These are phyloP conservation scores for Sclerotinia spermophila DNA, from an alignment of 2,329 filamentous ascomycete genomes.

Conservation along the genomic window DNA sequence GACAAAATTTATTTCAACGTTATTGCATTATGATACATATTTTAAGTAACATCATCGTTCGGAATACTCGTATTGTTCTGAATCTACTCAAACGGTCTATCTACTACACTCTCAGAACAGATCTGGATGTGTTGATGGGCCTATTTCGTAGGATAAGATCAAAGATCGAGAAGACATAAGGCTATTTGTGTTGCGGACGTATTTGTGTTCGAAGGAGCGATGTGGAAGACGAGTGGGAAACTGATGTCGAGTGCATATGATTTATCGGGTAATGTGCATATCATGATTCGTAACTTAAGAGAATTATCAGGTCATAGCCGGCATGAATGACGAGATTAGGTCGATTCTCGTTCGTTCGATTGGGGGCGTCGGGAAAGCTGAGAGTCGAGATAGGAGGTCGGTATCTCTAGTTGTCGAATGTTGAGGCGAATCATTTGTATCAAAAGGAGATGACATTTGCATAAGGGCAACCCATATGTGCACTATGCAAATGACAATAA, in stretches of 20 bases:
- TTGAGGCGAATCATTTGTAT: conserved; percentile 39
- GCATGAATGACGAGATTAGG: conserved; percentile 40
- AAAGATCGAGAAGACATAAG: conserved; percentile 27
- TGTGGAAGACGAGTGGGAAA: conserved; percentile 27
- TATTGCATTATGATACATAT: not conserved
- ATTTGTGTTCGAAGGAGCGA: conserved; percentile 30
- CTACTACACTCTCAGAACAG: conserved; percentile 31
- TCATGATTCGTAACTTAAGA: conserved; percentile 37
- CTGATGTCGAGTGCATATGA: conserved; percentile 23
- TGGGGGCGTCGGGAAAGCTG: conserved; percentile 37
- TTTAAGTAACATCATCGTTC: conserved; percentile 10
- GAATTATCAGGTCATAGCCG: conserved; percentile 37
- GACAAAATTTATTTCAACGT: not conserved
- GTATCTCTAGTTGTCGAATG: conserved; percentile 37
- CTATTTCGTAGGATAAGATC: conserved; percentile 23
- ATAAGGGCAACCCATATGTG: conserved; percentile 27
- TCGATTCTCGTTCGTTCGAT: conserved; percentile 39
- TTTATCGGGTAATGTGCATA: conserved; percentile 27
- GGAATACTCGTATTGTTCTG: conserved; percentile 17
- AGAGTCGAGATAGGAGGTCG: conserved; percentile 38
- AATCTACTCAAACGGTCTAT: conserved; percentile 26
- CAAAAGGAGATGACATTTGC: conserved; percentile 34
- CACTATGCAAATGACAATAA: conserved; percentile 38
- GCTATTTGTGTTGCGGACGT: conserved; percentile 20
- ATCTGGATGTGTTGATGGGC: conserved; percentile 27